These are phyloP conservation scores for Populus pruinosa DNA, from an alignment of 345 rosid genomes.

Conservation along the genomic window DNA sequence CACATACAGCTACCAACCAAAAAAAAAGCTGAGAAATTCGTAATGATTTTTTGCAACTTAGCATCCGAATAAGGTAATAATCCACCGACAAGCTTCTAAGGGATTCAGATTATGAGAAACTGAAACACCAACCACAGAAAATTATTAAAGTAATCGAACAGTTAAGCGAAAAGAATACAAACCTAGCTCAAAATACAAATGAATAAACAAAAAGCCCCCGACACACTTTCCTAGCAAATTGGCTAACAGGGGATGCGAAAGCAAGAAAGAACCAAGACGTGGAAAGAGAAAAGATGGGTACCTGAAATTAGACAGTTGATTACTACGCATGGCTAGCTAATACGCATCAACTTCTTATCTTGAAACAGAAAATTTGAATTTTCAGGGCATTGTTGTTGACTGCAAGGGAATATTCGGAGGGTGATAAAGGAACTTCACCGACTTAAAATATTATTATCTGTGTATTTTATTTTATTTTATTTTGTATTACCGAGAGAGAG, in stretches of 20 bases:
- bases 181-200: conserved; percentile 3
- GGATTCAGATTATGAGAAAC: too few relatives aligned
- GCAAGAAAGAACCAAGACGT: neutral
- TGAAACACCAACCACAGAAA: neutral
- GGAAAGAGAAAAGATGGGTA: neutral
- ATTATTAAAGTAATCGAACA: neutral
- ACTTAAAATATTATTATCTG: neutral
- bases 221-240: neutral
- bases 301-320: neutral
- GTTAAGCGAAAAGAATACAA: conserved; percentile 3
- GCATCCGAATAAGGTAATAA: neutral
- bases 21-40: too few relatives aligned
- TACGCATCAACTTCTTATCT: too few relatives aligned
- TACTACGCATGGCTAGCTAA: too few relatives aligned
- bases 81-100: too few relatives aligned
- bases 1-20: too few relatives aligned
- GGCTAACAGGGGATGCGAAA: too few relatives aligned
- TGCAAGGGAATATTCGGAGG: neutral
- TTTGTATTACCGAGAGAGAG: neutral
- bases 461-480: neutral
- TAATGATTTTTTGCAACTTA: neutral
- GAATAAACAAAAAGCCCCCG: neutral
- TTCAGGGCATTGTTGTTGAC: too few relatives aligned
- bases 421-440: neutral
- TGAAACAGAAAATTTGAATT: too few relatives aligned